These are phyloP conservation scores for Ceratobasidium sp. DNA, from an alignment of 1,284 basidiomycete species.

Conservation along the genomic window DNA sequence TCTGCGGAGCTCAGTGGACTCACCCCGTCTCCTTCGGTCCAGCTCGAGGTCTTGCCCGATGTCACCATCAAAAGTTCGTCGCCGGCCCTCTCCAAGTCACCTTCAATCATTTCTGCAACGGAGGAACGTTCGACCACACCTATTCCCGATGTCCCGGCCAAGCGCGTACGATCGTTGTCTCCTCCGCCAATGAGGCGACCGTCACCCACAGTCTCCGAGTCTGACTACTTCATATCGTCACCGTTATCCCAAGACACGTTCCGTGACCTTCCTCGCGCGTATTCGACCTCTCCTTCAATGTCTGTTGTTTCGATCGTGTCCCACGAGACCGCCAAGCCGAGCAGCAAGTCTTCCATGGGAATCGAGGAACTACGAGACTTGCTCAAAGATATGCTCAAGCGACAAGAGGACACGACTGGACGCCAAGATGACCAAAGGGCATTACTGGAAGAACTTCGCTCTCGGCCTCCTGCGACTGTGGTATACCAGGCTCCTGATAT, in stretches of 20 bases:
- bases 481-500: constrained; percentile 44
- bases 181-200: constrained; percentile 30
- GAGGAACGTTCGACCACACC: constrained; percentile 18
- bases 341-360: constrained; percentile 41
- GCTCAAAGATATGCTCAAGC: constrained; percentile 32
- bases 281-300: constrained; percentile 29
- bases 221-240: constrained; percentile 41
- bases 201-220: constrained; percentile 28
- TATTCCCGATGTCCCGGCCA: constrained; percentile 19
- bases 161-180: constrained; percentile 29
- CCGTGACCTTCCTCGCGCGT: constrained; percentile 28
- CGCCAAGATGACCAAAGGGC: constrained; percentile 34
- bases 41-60: constrained; percentile 13
- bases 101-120: constrained; percentile 32
- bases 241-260: constrained; percentile 39
- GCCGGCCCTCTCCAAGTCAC: constrained; percentile 20
- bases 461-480: constrained; percentile 31
- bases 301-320: constrained; percentile 16
- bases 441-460: constrained; percentile 23
- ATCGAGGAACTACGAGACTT: constrained; percentile 31
- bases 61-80: constrained; percentile 37
- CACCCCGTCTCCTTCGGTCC: constrained; percentile 40
- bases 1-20: constrained; percentile 21
- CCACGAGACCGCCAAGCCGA: constrained; percentile 24
- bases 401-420: constrained; percentile 33